Conservation (phyloP, 2,329 filamentous ascomycete species). For the Penicillium sp. region DNA sequence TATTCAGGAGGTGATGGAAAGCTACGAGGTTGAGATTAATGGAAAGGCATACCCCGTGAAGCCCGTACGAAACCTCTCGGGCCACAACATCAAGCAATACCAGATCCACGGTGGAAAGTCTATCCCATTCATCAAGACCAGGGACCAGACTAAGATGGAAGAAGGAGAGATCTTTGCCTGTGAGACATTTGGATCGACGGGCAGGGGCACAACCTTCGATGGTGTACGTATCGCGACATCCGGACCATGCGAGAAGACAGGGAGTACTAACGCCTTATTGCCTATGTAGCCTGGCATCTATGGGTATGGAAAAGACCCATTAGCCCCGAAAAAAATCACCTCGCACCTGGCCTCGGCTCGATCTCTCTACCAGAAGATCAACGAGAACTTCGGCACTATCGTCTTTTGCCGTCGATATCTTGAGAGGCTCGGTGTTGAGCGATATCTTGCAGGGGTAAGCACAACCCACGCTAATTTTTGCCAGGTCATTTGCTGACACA, state of each 20-base stretch:
- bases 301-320: constrained; percentile 56
- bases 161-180: constrained; percentile 65
- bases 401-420: constrained; percentile 68
- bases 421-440: constrained; percentile 66
- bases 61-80: constrained; percentile 60
- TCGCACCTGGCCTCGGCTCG: constrained; percentile 60
- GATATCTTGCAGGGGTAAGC: constrained; percentile 64
- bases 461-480: neutral
- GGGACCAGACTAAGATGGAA: constrained; percentile 61
- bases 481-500: neutral
- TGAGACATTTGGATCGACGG: constrained; percentile 64
- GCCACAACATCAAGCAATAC: constrained; percentile 62
- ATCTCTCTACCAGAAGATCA: constrained; percentile 63
- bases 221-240: constrained; percentile 45
- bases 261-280: neutral
- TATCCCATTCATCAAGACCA: constrained; percentile 61
- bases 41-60: constrained; percentile 62
- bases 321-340: constrained; percentile 43
- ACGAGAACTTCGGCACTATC: constrained; percentile 67
- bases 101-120: constrained; percentile 63
- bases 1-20: constrained; percentile 68
- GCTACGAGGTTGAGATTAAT: constrained; percentile 63
- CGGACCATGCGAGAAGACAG: neutral
- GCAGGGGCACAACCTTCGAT: constrained; percentile 56
- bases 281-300: constrained; percentile 55